Base-by-base conservation (phyloP, 2,329 filamentous ascomycete species). In the Fusarium sp. region DNA sequence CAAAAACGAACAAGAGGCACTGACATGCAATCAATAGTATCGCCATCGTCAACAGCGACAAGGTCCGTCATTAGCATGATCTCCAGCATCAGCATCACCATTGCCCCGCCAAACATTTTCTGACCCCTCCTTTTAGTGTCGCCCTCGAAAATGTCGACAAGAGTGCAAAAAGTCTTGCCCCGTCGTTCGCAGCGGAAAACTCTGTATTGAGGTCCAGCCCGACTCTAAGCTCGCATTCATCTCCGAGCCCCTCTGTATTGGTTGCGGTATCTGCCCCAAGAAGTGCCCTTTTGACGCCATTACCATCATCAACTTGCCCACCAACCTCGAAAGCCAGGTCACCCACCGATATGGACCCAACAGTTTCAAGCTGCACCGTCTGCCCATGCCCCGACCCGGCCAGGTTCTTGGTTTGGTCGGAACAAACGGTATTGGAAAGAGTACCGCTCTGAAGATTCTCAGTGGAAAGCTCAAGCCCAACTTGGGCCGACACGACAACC, bases 381-480 rank as follows among this genome's bases (percentile, higher is more conserved):
- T 98, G 81, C 96, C 97, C 66, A 98, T 96, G 90, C 96, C 96
- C 73, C 92, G 96, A 70, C 96, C 96, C 38, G 96, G 96, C 72
- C 94, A 98, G 82, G 97, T 99, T 36, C 86, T 99, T 66, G 96
- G 96, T 87, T 89, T 99, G 59, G 97, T 99, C 50, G 97, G 96
- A 83, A 98, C 96, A 79, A 99, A 99, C 91, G 96, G 97, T 94
- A 99, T 98, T 80, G 96, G 96, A 85, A 99, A 99, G 91, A 98
- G 95, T 87, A 99, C 96, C n/a, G 97, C 96, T 14, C 87, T 99
- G 83, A 99, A 99, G 89, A 98, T 99, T 83, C 91, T 99, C 80
- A 97, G 94, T 80, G 96, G 96, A 82, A 99, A 98, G 87, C 89
- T 99, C 80, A 99, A 99, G 90, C 96, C 96, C 69, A 99, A 99